These are phyloP conservation scores for Cymbidium sinense DNA, from an alignment of 106 monocot species.

Conservation along the genomic window DNA sequence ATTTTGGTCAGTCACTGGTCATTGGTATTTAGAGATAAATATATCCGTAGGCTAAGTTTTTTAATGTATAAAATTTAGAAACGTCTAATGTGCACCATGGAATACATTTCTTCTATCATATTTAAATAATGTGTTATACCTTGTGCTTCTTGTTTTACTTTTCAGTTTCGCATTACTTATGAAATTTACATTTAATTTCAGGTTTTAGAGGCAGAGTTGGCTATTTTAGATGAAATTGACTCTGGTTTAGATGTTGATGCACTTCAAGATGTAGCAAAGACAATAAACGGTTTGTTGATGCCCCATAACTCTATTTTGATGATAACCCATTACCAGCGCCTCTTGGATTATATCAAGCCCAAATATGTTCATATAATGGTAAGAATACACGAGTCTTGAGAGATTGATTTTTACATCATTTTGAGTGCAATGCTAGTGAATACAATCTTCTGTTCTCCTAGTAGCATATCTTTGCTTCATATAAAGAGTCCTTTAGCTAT, in stretches of 20 bases:
- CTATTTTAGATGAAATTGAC: conserved; percentile 93
- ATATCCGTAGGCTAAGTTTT: not conserved
- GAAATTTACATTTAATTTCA: conserved; percentile 14
- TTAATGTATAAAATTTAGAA: not conserved
- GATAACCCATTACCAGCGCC: conserved; percentile 92
- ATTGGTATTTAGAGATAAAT: not conserved
- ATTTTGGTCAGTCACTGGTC: not conserved
- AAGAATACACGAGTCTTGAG: conserved; percentile 4
- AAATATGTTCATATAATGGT: conserved; percentile 92
- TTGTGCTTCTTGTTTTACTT: not conserved
- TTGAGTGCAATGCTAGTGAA: not conserved
- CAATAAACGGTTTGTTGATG: conserved; percentile 73
- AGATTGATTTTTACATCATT: not conserved
- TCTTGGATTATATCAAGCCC: conserved; percentile 74
- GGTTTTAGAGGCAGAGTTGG: conserved; percentile 90
- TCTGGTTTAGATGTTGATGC: conserved; percentile 98
- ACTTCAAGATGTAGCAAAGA: conserved; percentile 88
- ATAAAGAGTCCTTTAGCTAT: not conserved
- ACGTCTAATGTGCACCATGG: not conserved
- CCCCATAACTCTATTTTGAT: conserved; percentile 71
- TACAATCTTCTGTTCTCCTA: not conserved
- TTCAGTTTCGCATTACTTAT: not conserved
- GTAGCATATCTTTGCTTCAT: not conserved
- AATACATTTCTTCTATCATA: not conserved
- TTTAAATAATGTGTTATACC: not conserved